Base-by-base conservation (phyloP, 306 rosid genomes). In the Cucurbita argyrosperma region DNA sequence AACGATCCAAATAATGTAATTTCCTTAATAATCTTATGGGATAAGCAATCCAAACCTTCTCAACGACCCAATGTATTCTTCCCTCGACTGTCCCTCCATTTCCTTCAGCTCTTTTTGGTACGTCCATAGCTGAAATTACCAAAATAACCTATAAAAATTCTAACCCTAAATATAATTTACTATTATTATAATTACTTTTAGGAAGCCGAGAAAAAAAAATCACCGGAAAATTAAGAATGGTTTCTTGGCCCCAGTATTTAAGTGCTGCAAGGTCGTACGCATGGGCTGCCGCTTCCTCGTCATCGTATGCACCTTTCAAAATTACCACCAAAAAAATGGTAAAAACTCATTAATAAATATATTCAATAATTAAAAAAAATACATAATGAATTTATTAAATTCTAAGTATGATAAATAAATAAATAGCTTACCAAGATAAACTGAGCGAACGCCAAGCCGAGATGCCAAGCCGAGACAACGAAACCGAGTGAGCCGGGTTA, bases 41-140 rank as follows among this genome's bases (percentile, higher is more conserved):
- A 19, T 4, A 10, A 61, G 23, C 5, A 50, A 50, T 15, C 6
- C n/a, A 16, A 11, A 79, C 86, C 86, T 74, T 80, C 86, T 79
- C 61, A 83, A 51, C 10, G 83, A 83, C 70, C 86, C 86, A 43
- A 83, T 80, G 54, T 83, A 83, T 49, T 80, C 86, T 55, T 83
- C 86, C 77, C 86, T 80, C 7, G 86, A 80, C n/a, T 68, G 81
- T n/a, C 81, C 75, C 59, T 77, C 81, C 86, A 83, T 83, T 45
- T 83, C 82, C 66, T 74, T 77, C 72, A 77, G 16, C 76, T 83
- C 86, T 61, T 74, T 80, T 35, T 75, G 79, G 67, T 82, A 82
- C 8, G 83, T 76, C 1, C 77, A 10, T 54, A 79, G 39, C 83
- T 82, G 59, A 54, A 62, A 54, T 38, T 43, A 38, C 68, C 10